These are phyloP conservation scores for Triticum monococcum DNA, from an alignment of 176 grass and related monocot species.

Conservation along the genomic window DNA sequence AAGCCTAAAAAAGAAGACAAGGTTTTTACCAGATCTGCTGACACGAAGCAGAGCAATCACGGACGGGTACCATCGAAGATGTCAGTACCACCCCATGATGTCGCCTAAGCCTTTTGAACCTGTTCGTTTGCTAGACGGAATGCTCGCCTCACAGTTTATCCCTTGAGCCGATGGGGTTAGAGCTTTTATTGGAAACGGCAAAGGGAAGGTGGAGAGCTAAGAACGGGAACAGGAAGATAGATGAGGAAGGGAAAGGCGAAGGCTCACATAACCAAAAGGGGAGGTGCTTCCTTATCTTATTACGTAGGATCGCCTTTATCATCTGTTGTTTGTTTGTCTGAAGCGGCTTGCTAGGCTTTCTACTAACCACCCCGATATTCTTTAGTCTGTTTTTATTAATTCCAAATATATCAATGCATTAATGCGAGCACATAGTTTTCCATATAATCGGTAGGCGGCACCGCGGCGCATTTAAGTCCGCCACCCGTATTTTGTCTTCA, in stretches of 20 bases:
- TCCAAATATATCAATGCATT: background rate
- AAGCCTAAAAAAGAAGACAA: background rate
- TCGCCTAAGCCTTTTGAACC: background rate
- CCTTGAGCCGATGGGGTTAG: background rate
- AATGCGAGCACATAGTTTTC: background rate
- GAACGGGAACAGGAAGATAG: background rate
- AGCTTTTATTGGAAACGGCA: background rate
- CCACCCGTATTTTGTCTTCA: background rate
- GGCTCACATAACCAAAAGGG: background rate
- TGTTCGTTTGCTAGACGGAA: background rate
- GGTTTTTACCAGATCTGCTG: background rate
- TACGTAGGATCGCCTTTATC: background rate
- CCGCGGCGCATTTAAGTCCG: background rate
- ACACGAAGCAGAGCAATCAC: background rate
- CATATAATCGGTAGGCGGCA: background rate
- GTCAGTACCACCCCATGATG: background rate
- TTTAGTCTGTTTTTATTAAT: background rate
- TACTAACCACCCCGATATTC: background rate
- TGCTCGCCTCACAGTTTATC: background rate
- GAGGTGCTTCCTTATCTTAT: background rate
- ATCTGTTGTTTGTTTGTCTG: background rate
- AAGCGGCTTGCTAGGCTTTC: background rate
- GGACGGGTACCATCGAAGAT: background rate
- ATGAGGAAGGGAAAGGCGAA: background rate
- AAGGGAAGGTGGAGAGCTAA: background rate